These are phyloP conservation scores for Westerdykella ornata DNA, from an alignment of 2,329 filamentous ascomycete genomes.

Conservation along the genomic window DNA sequence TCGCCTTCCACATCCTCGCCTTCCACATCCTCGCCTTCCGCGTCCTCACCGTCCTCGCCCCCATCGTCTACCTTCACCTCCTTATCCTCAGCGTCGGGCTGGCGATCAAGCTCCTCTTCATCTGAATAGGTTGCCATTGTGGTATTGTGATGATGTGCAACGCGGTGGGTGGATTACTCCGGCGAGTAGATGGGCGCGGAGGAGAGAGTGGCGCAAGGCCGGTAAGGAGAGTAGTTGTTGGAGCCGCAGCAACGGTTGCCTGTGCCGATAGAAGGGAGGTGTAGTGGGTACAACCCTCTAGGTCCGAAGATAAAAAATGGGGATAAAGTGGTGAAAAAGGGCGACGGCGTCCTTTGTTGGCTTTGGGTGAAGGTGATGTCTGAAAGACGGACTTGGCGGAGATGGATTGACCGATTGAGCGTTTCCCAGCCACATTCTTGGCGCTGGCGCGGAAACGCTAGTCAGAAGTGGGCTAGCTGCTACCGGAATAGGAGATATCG, in stretches of 20 bases:
- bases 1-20: conserved; percentile 42
- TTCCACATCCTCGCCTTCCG: conserved; percentile 29
- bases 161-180: neutral
- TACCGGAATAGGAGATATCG: no score
- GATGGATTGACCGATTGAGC: neutral
- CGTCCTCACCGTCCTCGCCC: conserved; percentile 33
- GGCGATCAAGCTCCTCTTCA: conserved; percentile 87
- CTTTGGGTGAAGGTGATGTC: neutral
- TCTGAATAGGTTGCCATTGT: conserved; percentile 38
- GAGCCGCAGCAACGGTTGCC: neutral
- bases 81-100: conserved; percentile 62
- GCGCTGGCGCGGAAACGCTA: no score
- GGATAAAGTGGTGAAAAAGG: neutral
- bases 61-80: conserved; percentile 30
- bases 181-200: conserved; percentile 1
- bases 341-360: neutral
- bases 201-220: neutral
- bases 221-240: neutral
- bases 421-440: neutral
- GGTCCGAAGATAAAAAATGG: neutral
- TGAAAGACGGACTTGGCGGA: neutral
- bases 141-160: neutral
- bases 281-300: neutral
- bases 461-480: no score
- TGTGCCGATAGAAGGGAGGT: neutral